These are phyloP conservation scores for Pyricularia sp. DNA, from an alignment of 2,329 filamentous ascomycete genomes.

Conservation along the genomic window DNA sequence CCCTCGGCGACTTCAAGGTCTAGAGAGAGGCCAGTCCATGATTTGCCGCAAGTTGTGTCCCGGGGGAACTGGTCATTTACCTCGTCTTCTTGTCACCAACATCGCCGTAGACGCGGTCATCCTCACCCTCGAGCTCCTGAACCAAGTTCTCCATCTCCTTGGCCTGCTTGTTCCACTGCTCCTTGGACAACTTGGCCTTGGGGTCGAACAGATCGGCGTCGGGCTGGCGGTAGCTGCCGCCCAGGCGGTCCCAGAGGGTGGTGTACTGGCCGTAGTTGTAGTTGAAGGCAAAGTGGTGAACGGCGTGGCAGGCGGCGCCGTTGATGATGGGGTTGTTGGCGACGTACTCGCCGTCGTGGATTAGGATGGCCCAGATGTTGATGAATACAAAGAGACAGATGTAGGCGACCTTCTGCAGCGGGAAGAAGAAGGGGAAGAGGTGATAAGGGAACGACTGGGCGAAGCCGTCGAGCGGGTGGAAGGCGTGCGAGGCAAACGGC, in stretches of 20 bases:
- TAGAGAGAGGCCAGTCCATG: neutral
- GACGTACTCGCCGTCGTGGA: constrained; percentile 91
- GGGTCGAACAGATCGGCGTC: constrained; percentile 77
- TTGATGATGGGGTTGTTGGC: constrained; percentile 88
- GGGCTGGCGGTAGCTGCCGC: constrained; percentile 78
- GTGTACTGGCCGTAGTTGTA: constrained; percentile 96
- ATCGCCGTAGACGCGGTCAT: constrained; percentile 38
- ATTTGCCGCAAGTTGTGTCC: neutral
- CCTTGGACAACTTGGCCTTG: constrained; percentile 75
- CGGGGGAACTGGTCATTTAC: constrained; percentile 12
- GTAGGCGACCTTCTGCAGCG: constrained; percentile 83
- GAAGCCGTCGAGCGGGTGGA: constrained; percentile 90
- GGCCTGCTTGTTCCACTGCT: constrained; percentile 70
- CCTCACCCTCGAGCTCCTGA: constrained; percentile 56
- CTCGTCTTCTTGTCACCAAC: constrained; percentile 36
- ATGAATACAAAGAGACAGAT: constrained; percentile 82
- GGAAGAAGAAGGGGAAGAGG: constrained; percentile 85
- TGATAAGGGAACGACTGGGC: constrained; percentile 87
- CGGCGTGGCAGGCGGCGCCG: constrained; percentile 85
- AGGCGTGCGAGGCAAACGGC: constrained; percentile 84
- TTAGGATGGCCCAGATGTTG: constrained; percentile 94
- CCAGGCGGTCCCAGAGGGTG: constrained; percentile 81
- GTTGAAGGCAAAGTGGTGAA: constrained; percentile 83
- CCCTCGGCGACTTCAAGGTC: neutral
- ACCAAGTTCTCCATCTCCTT: constrained; percentile 69